Base-by-base conservation (phyloP, 176 grass and related monocot genomes). In the Triticum timopheevii region DNA sequence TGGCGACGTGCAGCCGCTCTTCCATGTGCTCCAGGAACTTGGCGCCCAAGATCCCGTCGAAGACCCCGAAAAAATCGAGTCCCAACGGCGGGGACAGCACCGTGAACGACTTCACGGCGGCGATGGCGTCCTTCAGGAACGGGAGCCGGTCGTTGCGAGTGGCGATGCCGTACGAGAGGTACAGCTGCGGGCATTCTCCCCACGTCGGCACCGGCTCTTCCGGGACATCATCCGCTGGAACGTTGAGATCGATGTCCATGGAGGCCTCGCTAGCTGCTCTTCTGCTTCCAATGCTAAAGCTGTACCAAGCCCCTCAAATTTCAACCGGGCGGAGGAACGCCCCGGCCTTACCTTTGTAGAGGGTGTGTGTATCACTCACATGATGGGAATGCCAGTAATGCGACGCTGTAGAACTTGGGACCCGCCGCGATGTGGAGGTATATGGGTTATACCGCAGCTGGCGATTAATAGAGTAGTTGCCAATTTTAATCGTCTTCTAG, bases 91-190 rank as follows among this genome's bases (percentile, higher is more conserved):
- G 24, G 3, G 23, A 74, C 40, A 74, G 15, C 24, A 20, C 23
- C 44, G 13, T 30, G 72, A 75, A 88, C 3, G 69, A 77, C 34
- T 7, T 24, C 79, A 11, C 17, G 2, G 30, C 61, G 23, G 16
- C 45, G n/a, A 59, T 34, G 11, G 45, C 44, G 72, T 59, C 47
- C 22, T n/a, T 76, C 62, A 58, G 61, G 17, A 7, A 17, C 31
- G 23, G 5, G 10, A 31, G 33, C 23, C 4, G 0, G 7, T 62
- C 71, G 19, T 61, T 22, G 16, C 33, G 3, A 3, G 31, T 25
- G 22, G 13, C 70, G 31, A 33, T 12, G 71, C 80, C 62, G 80
- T 77, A 82, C 8, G 86, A 77, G 23, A 82, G 30, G 61, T 82
- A 40, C 23, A 76, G 6, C 44, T 5, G 0, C 31, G 69, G 5